These are phyloP conservation scores for Oropetium thomaeum DNA, from an alignment of 176 grass and related monocot genomes.

Conservation along the genomic window DNA sequence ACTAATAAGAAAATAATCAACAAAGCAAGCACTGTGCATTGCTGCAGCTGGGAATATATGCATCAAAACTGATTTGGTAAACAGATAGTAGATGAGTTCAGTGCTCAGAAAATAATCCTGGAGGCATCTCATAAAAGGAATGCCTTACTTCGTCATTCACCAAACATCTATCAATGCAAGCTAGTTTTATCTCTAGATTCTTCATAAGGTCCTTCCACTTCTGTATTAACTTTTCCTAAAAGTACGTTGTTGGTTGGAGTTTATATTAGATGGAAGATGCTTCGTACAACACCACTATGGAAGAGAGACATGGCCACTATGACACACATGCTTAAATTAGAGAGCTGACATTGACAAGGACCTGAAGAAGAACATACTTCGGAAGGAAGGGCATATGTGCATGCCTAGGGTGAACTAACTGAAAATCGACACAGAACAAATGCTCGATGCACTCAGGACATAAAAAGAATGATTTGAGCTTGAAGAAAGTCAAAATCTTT, in stretches of 20 bases:
- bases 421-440: slow-evolving; percentile 31
- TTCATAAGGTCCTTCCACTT: slow-evolving; percentile 2
- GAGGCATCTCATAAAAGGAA: slow-evolving; percentile 19
- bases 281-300: slow-evolving; percentile 17
- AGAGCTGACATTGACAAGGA: slow-evolving; percentile 8
- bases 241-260: slow-evolving; percentile 19
- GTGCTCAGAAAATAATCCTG: not conserved
- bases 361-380: slow-evolving; percentile 1
- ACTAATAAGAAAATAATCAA: not conserved
- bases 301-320: not conserved
- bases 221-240: not conserved
- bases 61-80: slow-evolving; percentile 15
- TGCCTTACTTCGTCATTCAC: too few relatives aligned
- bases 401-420: slow-evolving; percentile 5
- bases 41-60: not conserved
- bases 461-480: not conserved
- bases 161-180: not conserved
- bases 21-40: not conserved
- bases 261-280: slow-evolving; percentile 37
- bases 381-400: not conserved
- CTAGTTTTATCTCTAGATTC: slow-evolving; percentile 26
- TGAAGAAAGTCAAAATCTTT: slow-evolving; percentile 28
- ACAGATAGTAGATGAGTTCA: slow-evolving; percentile 26
- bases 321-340: slow-evolving; percentile 19
- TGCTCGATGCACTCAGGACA: slow-evolving; percentile 30